phyloP scores from a whole-genome alignment of 1,139 yeast genomes.

The Protomyces macrosporus region DNA sequence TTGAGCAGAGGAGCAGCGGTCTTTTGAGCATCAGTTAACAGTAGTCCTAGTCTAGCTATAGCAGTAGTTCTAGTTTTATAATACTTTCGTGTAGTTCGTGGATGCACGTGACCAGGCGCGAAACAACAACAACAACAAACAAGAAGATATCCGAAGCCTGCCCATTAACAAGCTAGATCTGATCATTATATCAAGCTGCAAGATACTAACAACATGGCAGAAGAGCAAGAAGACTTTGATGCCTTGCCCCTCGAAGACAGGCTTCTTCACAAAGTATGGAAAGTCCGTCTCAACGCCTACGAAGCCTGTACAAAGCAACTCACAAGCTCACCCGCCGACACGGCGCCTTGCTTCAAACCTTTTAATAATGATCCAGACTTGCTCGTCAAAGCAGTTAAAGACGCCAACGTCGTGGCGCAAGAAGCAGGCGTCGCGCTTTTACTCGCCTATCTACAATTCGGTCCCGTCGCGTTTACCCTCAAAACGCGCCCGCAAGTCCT shows the following conservation, averaged over 20 bases:
- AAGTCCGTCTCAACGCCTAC: conserved; percentile 76
- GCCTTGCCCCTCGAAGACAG: conserved; percentile 62
- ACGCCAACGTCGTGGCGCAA: conserved; percentile 86
- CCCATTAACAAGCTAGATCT: neutral
- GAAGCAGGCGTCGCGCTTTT: conserved; percentile 68
- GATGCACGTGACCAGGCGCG: no score
- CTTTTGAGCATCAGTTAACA: neutral
- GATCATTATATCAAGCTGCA: neutral
- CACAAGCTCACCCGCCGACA: conserved; percentile 51
- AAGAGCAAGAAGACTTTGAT: conserved; percentile 50
- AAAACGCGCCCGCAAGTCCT: conserved; percentile 28
- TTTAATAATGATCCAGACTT: conserved; percentile 50
- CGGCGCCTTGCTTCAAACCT: conserved; percentile 51
- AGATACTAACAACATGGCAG: conserved; percentile 6
- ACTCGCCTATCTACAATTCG: conserved; percentile 54
- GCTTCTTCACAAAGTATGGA: conserved; percentile 77
- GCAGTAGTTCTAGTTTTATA: neutral
- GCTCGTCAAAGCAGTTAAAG: conserved; percentile 58
- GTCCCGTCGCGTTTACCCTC: conserved; percentile 47
- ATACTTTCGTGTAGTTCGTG: no score
- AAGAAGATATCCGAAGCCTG: neutral
- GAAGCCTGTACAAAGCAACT: conserved; percentile 57
- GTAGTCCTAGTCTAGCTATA: neutral
- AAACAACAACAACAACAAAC: neutral
- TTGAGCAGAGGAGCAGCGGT: neutral